Conservation (phyloP, 2,329 filamentous ascomycete species). For the Arthroderma sp. region DNA sequence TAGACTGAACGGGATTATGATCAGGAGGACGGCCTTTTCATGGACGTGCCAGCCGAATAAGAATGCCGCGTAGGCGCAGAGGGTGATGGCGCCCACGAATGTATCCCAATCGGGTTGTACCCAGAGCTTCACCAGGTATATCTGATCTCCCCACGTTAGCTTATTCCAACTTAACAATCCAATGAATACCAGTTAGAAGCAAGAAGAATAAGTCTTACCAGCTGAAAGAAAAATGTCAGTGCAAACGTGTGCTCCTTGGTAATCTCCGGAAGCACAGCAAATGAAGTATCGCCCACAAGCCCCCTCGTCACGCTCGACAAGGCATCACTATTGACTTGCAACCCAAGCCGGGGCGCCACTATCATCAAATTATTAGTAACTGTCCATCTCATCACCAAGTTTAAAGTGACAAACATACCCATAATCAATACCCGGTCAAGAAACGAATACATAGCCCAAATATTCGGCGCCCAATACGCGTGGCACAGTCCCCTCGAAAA, state of each 20-base stretch:
- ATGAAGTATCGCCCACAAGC: conserved; percentile 82
- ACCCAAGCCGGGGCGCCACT: conserved; percentile 71
- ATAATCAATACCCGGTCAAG: conserved; percentile 69
- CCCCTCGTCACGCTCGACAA: conserved; percentile 83
- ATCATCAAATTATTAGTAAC: conserved; percentile 4
- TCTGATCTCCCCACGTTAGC: conserved; percentile 18
- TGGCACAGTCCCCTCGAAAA: conserved; percentile 91
- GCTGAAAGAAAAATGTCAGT: conserved; percentile 71
- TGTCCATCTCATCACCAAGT: background rate
- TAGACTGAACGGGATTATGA: conserved; percentile 90
- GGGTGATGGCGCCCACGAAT: conserved; percentile 77
- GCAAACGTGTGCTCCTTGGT: conserved; percentile 66
- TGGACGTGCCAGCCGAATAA: conserved; percentile 98
- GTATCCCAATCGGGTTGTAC: conserved; percentile 67
- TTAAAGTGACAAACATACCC: conserved; percentile 41
- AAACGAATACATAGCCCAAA: conserved; percentile 96
- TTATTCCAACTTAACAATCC: too few relatives aligned
- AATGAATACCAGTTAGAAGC: too few relatives aligned
- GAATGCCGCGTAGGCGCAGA: conserved; percentile 93
- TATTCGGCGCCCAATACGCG: conserved; percentile 95
- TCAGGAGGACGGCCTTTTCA: conserved; percentile 87
- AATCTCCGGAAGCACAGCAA: conserved; percentile 83
- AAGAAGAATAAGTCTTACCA: conserved; percentile 30
- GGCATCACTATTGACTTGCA: conserved; percentile 59
- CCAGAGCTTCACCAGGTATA: conserved; percentile 74